These are phyloP conservation scores for Davidsoniella neocaledoniae DNA, from an alignment of 2,329 filamentous ascomycete species.

Conservation along the genomic window DNA sequence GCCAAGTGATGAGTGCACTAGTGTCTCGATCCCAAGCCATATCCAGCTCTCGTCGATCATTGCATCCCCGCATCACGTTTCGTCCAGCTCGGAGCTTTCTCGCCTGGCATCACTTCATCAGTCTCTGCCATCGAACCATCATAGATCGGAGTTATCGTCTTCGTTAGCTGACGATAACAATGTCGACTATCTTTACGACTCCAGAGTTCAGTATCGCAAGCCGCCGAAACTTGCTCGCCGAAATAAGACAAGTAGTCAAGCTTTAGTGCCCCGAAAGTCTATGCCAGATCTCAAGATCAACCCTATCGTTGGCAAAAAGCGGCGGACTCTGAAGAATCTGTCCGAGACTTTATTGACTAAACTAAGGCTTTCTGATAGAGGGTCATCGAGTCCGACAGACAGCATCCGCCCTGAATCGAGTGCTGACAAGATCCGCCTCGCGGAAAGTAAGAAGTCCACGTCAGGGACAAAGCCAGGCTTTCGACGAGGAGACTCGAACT, in stretches of 20 bases:
- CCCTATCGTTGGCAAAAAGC: not conserved
- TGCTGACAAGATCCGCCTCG: not conserved
- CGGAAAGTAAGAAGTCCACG: not conserved
- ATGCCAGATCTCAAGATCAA: not conserved
- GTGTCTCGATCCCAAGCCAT: too few species aligned
- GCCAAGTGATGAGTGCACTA: not conserved
- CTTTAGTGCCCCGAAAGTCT: too few species aligned
- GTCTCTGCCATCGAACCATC: not conserved
- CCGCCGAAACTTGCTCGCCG: not conserved
- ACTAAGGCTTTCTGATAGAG: conserved; percentile 1
- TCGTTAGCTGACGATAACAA: conserved; percentile 1
- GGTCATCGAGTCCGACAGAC: not conserved
- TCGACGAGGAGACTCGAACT: conserved; percentile 3
- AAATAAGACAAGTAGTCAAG: too few species aligned
- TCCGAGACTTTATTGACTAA: conserved; percentile 1
- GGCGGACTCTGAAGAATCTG: not conserved
- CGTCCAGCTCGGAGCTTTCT: not conserved
- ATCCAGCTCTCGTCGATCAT: too few species aligned
- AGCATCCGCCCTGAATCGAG: not conserved
- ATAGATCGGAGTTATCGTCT: conserved; percentile 1
- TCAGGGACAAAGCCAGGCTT: not conserved
- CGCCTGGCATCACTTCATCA: not conserved
- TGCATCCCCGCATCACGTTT: too few species aligned
- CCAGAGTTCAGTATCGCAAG: not conserved
- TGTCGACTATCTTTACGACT: not conserved